phyloP scores from a whole-genome alignment of 1,284 basidiomycete species.

The Ceratobasidium sp. region DNA sequence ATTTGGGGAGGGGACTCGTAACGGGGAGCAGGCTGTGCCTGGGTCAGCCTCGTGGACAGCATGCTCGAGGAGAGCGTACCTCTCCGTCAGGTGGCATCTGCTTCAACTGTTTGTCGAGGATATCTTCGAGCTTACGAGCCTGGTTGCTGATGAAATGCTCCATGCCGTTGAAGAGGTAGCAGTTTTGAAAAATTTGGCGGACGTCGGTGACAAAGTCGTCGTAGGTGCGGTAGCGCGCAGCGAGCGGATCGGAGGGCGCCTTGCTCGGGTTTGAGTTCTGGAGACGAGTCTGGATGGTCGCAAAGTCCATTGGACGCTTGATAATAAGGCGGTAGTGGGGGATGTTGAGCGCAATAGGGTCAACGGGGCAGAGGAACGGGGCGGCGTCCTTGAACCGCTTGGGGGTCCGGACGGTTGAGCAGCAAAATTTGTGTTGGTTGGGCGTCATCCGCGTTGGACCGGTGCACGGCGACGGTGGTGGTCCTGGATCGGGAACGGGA shows the following conservation, averaged over 20 bases:
- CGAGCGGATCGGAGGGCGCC: slow-evolving; percentile 56
- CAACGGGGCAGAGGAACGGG: slow-evolving; percentile 91
- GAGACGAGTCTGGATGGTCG: slow-evolving; percentile 94
- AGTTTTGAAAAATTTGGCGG: slow-evolving; percentile 90
- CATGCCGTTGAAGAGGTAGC: slow-evolving; percentile 91
- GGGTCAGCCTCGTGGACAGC: slow-evolving; percentile 29
- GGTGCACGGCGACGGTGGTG: slow-evolving; percentile 40
- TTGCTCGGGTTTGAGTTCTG: slow-evolving; percentile 82
- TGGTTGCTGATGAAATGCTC: slow-evolving; percentile 85
- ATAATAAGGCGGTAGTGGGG: slow-evolving; percentile 93
- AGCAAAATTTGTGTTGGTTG: slow-evolving; percentile 86
- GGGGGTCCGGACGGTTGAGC: slow-evolving; percentile 83
- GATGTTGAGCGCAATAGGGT: slow-evolving; percentile 89
- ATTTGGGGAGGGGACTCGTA: slow-evolving; percentile 50
- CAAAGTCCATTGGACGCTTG: slow-evolving; percentile 94
- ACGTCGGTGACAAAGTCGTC: slow-evolving; percentile 89
- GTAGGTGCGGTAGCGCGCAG: slow-evolving; percentile 79
- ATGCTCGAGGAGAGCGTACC: slow-evolving; percentile 64
- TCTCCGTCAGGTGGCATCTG: slow-evolving; percentile 83
- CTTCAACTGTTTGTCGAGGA: slow-evolving; percentile 91
- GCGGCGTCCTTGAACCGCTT: slow-evolving; percentile 89
- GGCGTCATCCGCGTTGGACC: slow-evolving; percentile 33
- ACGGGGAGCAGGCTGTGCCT: slow-evolving; percentile 45
- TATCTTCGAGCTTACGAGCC: slow-evolving; percentile 85
- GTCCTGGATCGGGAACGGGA: slow-evolving; percentile 23